A percentile compares a stretch with the other conserved stretches of the same genome.
These are phyloP conservation scores for Halophytophthora batemanensis DNA, from an alignment of 352 stramenopile genomes.

Conservation along the genomic window DNA sequence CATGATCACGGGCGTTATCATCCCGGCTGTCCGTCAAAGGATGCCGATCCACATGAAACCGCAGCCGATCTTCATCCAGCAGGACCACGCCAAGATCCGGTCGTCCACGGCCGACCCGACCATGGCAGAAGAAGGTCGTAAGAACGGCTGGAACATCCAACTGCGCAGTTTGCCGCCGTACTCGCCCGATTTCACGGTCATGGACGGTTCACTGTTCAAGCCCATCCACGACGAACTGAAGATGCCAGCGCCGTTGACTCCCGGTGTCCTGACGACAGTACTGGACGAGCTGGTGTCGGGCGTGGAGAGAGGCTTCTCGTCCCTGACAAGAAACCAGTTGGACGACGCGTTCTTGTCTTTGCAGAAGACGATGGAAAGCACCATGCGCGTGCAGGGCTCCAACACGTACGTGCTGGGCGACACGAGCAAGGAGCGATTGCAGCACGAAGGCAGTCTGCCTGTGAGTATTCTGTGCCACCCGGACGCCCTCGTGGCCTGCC, in stretches of 20 bases:
- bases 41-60: conserved; percentile 33
- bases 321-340: conserved; percentile 26
- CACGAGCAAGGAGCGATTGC: conserved; percentile 26
- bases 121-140: conserved; percentile 33
- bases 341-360: conserved; percentile 39
- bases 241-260: conserved; percentile 6
- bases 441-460: conserved; percentile 34
- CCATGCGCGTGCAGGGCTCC: conserved; percentile 36
- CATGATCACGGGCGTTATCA: conserved; percentile 33
- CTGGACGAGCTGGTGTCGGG: conserved; percentile 25
- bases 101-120: conserved; percentile 21
- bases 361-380: conserved; percentile 43
- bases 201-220: conserved; percentile 34
- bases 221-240: conserved; percentile 24
- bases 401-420: conserved; percentile 40
- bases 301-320: conserved; percentile 25
- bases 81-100: conserved; percentile 41
- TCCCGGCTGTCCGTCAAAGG: conserved; percentile 29
- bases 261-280: conserved; percentile 7
- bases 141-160: conserved; percentile 36
- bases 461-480: conserved; percentile 36
- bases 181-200: conserved; percentile 43
- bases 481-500: conserved; percentile 27
- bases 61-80: conserved; percentile 36
- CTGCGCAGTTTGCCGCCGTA: conserved; percentile 38